These are phyloP conservation scores for Skeletonema costatum DNA, from an alignment of 108 stramenopile genomes.

Conservation along the genomic window DNA sequence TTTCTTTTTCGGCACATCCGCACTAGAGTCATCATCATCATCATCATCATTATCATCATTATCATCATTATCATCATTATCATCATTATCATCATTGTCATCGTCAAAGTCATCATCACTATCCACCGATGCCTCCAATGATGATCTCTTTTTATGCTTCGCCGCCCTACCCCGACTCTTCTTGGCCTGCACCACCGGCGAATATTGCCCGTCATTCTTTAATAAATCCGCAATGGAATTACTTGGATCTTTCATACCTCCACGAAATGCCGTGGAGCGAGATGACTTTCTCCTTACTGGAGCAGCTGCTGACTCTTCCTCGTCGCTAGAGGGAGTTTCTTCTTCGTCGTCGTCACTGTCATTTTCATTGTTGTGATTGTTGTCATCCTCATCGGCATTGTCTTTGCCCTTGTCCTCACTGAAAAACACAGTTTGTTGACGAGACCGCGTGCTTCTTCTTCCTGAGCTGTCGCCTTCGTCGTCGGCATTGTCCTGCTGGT, in stretches of 20 bases:
- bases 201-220: conserved; percentile 9
- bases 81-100: too few relatives aligned
- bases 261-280: conserved; percentile 42
- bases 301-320: conserved; percentile 9
- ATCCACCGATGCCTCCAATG: conserved; percentile 11
- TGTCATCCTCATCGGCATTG: conserved; percentile 19
- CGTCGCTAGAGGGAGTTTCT: conserved; percentile 7
- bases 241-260: conserved; percentile 48
- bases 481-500: conserved; percentile 12
- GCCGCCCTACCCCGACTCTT: conserved; percentile 15
- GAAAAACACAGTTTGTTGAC: conserved; percentile 19
- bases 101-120: conserved; percentile 17
- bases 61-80: conserved; percentile 19
- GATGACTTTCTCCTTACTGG: conserved; percentile 36
- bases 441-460: conserved; percentile 14
- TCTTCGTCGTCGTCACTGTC: conserved; percentile 6
- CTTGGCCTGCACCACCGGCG: neutral
- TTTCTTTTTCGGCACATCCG: conserved; percentile 6
- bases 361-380: neutral
- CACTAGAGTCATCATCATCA: conserved; percentile 12
- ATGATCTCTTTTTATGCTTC: conserved; percentile 16
- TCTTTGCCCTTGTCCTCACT: conserved; percentile 4
- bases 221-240: conserved; percentile 50
- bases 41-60: conserved; percentile 22
- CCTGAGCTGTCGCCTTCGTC: neutral